Evolutionary conservation across 2,329 filamentous ascomycete species (phyloP), one percentile per base, ranked within the genome.

Genomic region (Colletotrichum abscissum): DNA sequence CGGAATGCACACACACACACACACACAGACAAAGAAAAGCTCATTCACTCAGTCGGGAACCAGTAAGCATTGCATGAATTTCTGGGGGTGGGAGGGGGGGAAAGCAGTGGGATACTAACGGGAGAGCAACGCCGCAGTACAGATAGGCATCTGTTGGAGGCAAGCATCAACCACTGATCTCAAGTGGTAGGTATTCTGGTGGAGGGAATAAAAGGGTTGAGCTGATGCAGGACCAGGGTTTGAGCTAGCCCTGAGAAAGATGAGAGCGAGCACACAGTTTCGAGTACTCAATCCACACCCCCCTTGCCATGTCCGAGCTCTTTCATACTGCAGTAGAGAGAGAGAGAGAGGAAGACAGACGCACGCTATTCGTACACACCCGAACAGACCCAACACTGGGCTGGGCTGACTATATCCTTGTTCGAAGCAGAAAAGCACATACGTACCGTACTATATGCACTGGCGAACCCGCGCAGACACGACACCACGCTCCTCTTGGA

Each of bases 41-140:
- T 4, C 28, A 22, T 22, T 35, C 46, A 26, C 12, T 30, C 16
- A 28, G 26, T 62, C n/a, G 4, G 24, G 9, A 9, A 12, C 60
- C 28, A 19, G 60, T 22, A 26, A 54, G 60, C 60, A 63, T 33
- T 63, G 46, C 46, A 63, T n/a, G 60, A 38, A 19, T 9, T 24
- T 16, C n/a, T 22, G n/a, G 16, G 65, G 42, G 19, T n/a, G 42
- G 42, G 42, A 46, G 19, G 42, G 16, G 38, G 42, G 42, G 42
- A n/a, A 16, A 16, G 42, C 16, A 46, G 14, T 19, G 42, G 42
- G 42, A 46, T 19, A 7, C 42, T 58, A 63, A 46, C 65, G 69
- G 69, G 58, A 59, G 59, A 63, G 58, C 58, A 63, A 69, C 58
- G 52, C 30, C 54, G 58, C 65, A 68, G 38, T 59, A 69, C 38